These are phyloP conservation scores for Hordeum marinum DNA, from an alignment of 176 grass and related monocot genomes.

Conservation along the genomic window DNA sequence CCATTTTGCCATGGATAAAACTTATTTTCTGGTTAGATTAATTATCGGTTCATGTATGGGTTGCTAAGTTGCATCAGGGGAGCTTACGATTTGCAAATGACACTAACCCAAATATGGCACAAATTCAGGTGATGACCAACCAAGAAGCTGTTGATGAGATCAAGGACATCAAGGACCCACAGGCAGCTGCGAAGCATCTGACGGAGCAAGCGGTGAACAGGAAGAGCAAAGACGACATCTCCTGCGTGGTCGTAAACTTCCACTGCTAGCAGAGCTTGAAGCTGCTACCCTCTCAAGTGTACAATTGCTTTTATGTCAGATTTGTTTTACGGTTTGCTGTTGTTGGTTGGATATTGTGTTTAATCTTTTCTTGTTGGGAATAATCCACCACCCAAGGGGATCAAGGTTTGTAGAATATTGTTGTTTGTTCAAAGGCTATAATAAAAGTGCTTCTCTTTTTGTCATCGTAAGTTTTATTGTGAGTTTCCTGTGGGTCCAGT, in stretches of 20 bases:
- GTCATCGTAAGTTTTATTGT: not conserved
- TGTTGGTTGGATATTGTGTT: constrained; percentile 8
- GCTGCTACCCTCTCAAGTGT: not conserved
- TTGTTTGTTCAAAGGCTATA: constrained; percentile 19
- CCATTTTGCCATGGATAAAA: not conserved
- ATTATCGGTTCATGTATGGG: not conserved
- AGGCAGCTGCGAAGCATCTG: constrained; percentile 70
- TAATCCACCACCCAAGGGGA: not conserved
- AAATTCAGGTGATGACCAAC: constrained; percentile 80
- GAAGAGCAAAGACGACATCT: constrained; percentile 97
- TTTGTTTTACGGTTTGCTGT: not conserved
- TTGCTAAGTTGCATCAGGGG: not conserved
- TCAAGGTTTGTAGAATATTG: constrained; percentile 25
- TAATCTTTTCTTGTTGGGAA: constrained; percentile 5
- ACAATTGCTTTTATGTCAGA: constrained; percentile 6
- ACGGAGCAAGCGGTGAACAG: constrained; percentile 59
- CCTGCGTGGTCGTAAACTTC: constrained; percentile 78
- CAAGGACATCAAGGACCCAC: constrained; percentile 75
- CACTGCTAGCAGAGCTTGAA: constrained; percentile 27
- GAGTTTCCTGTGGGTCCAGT: not conserved
- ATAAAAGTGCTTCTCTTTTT: not conserved
- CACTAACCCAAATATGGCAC: not conserved
- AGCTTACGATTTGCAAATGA: not conserved
- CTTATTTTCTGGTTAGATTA: not conserved
- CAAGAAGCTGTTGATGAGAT: constrained; percentile 78